Base-by-base conservation (phyloP, 1,284 basidiomycete species). In the Dichomitus squalens region DNA sequence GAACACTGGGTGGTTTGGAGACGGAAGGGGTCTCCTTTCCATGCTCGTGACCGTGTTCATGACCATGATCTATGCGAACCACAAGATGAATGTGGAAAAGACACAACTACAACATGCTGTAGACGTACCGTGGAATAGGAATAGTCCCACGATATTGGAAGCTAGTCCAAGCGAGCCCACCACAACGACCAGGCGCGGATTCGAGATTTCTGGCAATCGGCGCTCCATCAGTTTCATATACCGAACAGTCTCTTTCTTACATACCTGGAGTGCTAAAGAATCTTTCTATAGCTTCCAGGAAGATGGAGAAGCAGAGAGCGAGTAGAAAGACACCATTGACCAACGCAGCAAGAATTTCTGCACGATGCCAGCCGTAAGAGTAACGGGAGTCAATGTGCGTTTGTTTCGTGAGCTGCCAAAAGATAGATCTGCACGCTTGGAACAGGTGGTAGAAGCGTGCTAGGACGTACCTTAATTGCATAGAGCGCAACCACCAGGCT, bases 281-380 rank as follows among this genome's bases (percentile, higher is more conserved):
- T 34, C 97, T 85, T 63, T 93, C 87, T 46, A 99, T 76, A 6
- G 97, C 96, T 73, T 99, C 96, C 70, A 99, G 79, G 52, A 86
- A 90, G 69, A 99, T 98, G 16, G 95, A 94, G 75, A 98, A 95
- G 77, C 96, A 99, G 1, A 99, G 85, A 0, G 97, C 96, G 48
- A 95, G 78, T 3, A 99, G 84, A 78, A 98, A 98, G 53, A 98
- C 96, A 49, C 97, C 96, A 69, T 99, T 99, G 69, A 98, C 79
- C 46, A 99, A 82, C 0, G 95, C 94, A 29, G 95, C 95, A 7
- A 99, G 84, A 60, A 99, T 97, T 72, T 99, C 97, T n/a, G 97
- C 97, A 56, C 97, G 84, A 75, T 99, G 96, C 95, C 96, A 98
- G 20, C 95, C 95, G 70, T 96, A 97, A 2, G 93, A 92, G 73